These are phyloP conservation scores for Penicillium sumatraense DNA, from an alignment of 2,329 filamentous ascomycete genomes.

Conservation along the genomic window DNA sequence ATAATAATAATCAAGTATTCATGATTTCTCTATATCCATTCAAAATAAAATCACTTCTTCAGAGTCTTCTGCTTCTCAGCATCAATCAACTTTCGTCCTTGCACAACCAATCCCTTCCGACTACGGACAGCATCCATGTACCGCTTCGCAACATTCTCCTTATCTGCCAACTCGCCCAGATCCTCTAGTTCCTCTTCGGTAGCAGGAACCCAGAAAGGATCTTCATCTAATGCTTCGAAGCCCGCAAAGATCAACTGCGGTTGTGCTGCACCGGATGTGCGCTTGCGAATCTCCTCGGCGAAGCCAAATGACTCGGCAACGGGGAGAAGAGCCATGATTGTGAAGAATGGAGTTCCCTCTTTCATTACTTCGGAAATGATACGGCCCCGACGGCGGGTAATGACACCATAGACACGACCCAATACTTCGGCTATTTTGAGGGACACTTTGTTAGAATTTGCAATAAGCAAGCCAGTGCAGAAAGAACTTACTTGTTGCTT, in stretches of 20 bases:
- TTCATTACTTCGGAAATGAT: constrained; percentile 92
- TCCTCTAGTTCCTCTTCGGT: constrained; percentile 97
- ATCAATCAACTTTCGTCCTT: constrained; percentile 74
- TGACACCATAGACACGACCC: constrained; percentile 93
- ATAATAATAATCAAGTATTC: too few relatives aligned
- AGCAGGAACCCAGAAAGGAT: constrained; percentile 96
- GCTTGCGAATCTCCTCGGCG: constrained; percentile 92
- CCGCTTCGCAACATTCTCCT: constrained; percentile 92
- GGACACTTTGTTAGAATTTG: constrained; percentile 24
- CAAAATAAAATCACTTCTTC: constrained; percentile 55
- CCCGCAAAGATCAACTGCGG: constrained; percentile 93
- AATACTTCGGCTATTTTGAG: constrained; percentile 75
- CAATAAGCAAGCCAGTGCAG: not conserved
- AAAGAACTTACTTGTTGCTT: constrained; percentile 74
- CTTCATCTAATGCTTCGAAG: constrained; percentile 90
- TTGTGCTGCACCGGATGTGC: constrained; percentile 85
- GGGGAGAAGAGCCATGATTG: constrained; percentile 83
- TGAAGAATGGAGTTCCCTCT: constrained; percentile 95
- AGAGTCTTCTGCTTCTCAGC: constrained; percentile 89
- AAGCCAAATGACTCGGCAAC: constrained; percentile 97
- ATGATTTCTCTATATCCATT: too few relatives aligned
- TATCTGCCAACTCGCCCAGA: constrained; percentile 88
- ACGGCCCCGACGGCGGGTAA: constrained; percentile 88
- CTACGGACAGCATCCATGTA: constrained; percentile 90
- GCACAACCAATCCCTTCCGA: constrained; percentile 86